Conservation (phyloP, 495 filamentous ascomycete species). For the Penicillium flavigenum region DNA sequence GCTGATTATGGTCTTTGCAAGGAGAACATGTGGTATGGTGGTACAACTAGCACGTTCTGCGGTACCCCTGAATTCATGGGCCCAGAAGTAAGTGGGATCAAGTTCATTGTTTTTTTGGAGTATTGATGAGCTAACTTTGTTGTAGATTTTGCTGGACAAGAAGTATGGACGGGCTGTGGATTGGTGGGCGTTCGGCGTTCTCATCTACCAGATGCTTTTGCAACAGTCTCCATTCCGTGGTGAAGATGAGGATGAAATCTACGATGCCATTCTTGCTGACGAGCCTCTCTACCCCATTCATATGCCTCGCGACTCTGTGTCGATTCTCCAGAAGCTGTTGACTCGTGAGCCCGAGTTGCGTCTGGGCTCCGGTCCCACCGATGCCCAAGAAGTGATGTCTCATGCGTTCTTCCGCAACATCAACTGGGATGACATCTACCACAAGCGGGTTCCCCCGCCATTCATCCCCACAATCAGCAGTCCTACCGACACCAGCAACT, state of each 20-base stretch:
- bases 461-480: slow-evolving; percentile 86
- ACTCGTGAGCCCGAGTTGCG: slow-evolving; percentile 92
- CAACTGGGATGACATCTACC: slow-evolving; percentile 97
- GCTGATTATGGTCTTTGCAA: slow-evolving; percentile 99
- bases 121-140: slow-evolving; percentile 17
- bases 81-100: slow-evolving; percentile 69
- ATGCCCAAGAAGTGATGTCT: slow-evolving; percentile 98
- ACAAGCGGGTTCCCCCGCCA: slow-evolving; percentile 86
- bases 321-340: slow-evolving; percentile 95
- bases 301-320: slow-evolving; percentile 97
- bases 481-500: slow-evolving; percentile 97
- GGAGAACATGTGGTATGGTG: slow-evolving; percentile 99
- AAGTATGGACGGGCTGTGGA: slow-evolving; percentile 98
- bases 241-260: slow-evolving; percentile 99
- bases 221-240: slow-evolving; percentile 99
- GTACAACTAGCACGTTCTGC: slow-evolving; percentile 96
- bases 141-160: slow-evolving; percentile 92
- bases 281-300: slow-evolving; percentile 98
- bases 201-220: slow-evolving; percentile 99
- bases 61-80: slow-evolving; percentile 99
- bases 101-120: background rate
- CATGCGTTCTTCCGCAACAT: slow-evolving; percentile 98
- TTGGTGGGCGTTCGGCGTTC: slow-evolving; percentile 99
- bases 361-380: slow-evolving; percentile 90
- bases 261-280: slow-evolving; percentile 97